Conservation (phyloP, 2,329 filamentous ascomycete genomes). For the Fusarium luffae region DNA sequence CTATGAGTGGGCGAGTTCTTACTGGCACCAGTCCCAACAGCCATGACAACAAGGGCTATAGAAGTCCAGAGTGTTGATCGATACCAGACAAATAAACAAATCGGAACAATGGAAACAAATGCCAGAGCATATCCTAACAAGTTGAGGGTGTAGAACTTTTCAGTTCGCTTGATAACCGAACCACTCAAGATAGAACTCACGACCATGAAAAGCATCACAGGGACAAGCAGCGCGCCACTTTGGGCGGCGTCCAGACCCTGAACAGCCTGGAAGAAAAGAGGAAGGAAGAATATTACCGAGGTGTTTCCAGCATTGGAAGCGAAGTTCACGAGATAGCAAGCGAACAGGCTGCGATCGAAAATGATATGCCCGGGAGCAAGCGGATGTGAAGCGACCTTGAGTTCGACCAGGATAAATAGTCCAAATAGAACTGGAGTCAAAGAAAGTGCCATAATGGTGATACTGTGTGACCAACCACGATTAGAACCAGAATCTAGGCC, state of each 20-base stretch:
- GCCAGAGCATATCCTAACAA: conserved; percentile 65
- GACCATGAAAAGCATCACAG: conserved; percentile 71
- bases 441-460: conserved; percentile 68
- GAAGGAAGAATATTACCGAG: conserved; percentile 76
- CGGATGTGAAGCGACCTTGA: conserved; percentile 73
- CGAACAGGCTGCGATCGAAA: conserved; percentile 72
- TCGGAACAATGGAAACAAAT: conserved; percentile 63
- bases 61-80: conserved; percentile 64
- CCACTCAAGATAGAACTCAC: conserved; percentile 73
- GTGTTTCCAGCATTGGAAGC: conserved; percentile 71
- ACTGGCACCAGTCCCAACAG: conserved; percentile 54
- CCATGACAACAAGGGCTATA: conserved; percentile 65
- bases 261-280: conserved; percentile 81
- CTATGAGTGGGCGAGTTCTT: conserved; percentile 16
- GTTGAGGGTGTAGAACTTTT: conserved; percentile 77
- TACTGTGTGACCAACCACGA: conserved; percentile 70
- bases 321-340: conserved; percentile 78
- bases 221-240: conserved; percentile 74
- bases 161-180: conserved; percentile 75
- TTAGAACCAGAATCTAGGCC: conserved; percentile 81
- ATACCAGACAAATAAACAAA: conserved; percentile 64
- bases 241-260: conserved; percentile 70
- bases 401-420: conserved; percentile 76
- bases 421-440: conserved; percentile 69
- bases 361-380: conserved; percentile 81